Base-by-base conservation (phyloP, 495 filamentous ascomycete genomes). In the Venustampulla echinocandica region DNA sequence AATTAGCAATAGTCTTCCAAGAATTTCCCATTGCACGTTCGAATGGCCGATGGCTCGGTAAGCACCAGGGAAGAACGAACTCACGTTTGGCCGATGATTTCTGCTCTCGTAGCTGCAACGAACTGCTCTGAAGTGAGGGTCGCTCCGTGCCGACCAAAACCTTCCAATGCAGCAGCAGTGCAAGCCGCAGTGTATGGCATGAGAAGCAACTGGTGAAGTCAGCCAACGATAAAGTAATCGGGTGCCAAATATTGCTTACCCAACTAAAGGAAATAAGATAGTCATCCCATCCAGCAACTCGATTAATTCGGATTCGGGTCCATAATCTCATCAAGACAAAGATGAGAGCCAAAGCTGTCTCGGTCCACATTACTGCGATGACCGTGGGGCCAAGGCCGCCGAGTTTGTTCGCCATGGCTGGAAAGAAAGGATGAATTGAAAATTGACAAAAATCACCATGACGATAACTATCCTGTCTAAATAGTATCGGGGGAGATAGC, bases 261-360 rank as follows among this genome's bases (percentile, higher is more conserved):
- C 52, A 55, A 34, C 46, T 54, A 33, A 39, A 11, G 4, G 51
- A 25, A 22, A 55, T 49, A 30, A 58, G 19, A 32, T 51, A 52
- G 28, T 58, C 55, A 21, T 58, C 55, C 28, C 14, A 42, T 14
- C 55, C 55, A 22, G 47, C 32, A 7, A 42, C 42, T 25, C 36
- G 27, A 5, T 44, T 55, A 1, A 52, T 45, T 10, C 22, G 18
- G 3, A 42, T 44, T 34, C 55, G 50, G 10, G 52, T 55, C 24
- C 44, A 52, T 32, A 52, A 36, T 20, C 55, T 33, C 40, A 52
- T 11, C 6, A 22, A 30, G 23, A 58, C 39, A 43, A 55, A 49
- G 3, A 34, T 21, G 3, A 43, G 44, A 10, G 55, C 27, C 10
- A 58, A 38, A 3, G 36, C 41, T 4, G 36, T 40, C 41, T 55